A percentile compares a stretch with the other conserved stretches of the same genome.
Evolutionary conservation across 768 basidiomycete genomes (phyloP).

Genomic region (Phaeotremella skinneri): DNA sequence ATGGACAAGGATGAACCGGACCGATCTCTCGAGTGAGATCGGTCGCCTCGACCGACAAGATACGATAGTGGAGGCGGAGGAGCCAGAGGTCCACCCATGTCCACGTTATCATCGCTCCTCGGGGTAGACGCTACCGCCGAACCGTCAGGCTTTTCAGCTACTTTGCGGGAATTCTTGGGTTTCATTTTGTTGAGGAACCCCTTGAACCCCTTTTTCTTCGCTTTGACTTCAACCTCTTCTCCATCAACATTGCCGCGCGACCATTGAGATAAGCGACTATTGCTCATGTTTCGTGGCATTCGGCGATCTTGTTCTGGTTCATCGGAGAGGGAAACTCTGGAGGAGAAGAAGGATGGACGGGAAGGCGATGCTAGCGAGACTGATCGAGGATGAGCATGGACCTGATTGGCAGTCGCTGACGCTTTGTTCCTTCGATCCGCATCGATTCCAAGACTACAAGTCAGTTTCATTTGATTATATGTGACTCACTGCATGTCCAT

Average conservation of each 20-base stretch:
- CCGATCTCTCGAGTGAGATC: constrained; percentile 32
- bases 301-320: constrained; percentile 8
- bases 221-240: constrained; percentile 20
- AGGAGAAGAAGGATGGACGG: constrained; percentile 47
- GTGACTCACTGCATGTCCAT: constrained; percentile 53
- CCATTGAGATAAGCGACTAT: constrained; percentile 36
- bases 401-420: constrained; percentile 17
- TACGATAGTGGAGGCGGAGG: constrained; percentile 91
- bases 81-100: constrained; percentile 61
- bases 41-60: constrained; percentile 59
- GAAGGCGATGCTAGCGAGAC: constrained; percentile 48
- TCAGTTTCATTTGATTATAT: background rate
- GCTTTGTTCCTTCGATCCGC: constrained; percentile 40
- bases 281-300: constrained; percentile 17
- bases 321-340: constrained; percentile 26
- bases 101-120: constrained; percentile 5
- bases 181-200: constrained; percentile 50
- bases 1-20: constrained; percentile 35
- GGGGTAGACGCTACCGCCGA: background rate
- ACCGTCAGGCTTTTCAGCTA: background rate
- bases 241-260: constrained; percentile 17
- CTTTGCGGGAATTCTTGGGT: constrained; percentile 21
- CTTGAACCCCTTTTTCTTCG: constrained; percentile 52
- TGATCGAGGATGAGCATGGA: constrained; percentile 41
- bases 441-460: constrained; percentile 49